These are phyloP conservation scores for Chlorella sp. DNA, from an alignment of 139 green algal species.

Conservation along the genomic window DNA sequence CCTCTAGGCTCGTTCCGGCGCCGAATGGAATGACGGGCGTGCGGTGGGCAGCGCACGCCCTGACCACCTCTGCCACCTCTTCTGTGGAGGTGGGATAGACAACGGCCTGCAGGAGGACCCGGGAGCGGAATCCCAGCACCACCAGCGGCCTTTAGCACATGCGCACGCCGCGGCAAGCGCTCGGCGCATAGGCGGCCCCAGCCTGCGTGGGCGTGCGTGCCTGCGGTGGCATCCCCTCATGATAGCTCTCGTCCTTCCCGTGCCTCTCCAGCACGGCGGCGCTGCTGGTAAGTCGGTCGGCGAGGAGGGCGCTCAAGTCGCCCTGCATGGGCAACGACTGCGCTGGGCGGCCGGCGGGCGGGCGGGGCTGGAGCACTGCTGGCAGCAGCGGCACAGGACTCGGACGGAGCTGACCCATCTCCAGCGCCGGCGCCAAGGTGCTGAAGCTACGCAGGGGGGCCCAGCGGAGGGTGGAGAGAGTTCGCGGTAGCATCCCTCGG, in stretches of 20 bases:
- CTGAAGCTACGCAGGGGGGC: too few relatives aligned
- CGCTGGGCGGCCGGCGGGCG: too few relatives aligned
- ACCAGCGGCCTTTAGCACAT: too few relatives aligned
- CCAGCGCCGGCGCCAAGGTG: neutral
- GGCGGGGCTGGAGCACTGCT: too few relatives aligned
- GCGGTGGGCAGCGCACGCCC: slow-evolving; percentile 31
- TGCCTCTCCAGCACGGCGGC: slow-evolving; percentile 46
- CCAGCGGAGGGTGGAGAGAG: too few relatives aligned
- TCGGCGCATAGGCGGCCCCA: too few relatives aligned
- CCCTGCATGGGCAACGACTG: slow-evolving; percentile 15
- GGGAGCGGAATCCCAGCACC: too few relatives aligned
- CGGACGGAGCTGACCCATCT: neutral
- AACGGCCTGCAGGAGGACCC: slow-evolving; percentile 33
- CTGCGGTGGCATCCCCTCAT: slow-evolving; percentile 32
- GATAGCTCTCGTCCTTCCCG: slow-evolving; percentile 53
- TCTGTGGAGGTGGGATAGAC: slow-evolving; percentile 34
- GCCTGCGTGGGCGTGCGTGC: too few relatives aligned
- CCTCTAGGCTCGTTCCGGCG: slow-evolving; percentile 65
- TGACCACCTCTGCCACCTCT: slow-evolving; percentile 49
- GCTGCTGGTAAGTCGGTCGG: slow-evolving; percentile 9
- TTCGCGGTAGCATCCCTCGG: too few relatives aligned
- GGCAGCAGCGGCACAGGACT: too few relatives aligned
- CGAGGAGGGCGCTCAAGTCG: slow-evolving; percentile 3
- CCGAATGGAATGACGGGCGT: slow-evolving; percentile 65
- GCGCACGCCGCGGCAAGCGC: too few relatives aligned